Evolutionary conservation across 768 basidiomycete genomes (phyloP), one percentile per base, ranked within the genome.

Genomic region (Russula emetica): DNA sequence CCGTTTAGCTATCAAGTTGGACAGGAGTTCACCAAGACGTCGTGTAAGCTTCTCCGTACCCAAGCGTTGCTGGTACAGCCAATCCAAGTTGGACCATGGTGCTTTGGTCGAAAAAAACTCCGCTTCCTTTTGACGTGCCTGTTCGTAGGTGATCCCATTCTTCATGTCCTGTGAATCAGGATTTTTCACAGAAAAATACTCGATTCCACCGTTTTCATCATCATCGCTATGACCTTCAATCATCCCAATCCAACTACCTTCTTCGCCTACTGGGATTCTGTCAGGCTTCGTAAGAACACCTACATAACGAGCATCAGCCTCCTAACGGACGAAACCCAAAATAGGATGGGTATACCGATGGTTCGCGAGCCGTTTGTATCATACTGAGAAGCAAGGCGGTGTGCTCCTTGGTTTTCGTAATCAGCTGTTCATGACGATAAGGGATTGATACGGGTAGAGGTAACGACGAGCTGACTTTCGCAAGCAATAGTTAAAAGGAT

Each of bases 351-450:
- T 78, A 14, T 64, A 88, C 90, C 88, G 20, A 91, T 85, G 0
- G 88, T 92, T 6, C 88, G 78, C 52, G 78, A 80, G 0, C 88
- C 87, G 1, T 82, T 75, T 0, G 84, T 82, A 62, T 90, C 88
- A 49, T 80, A 74, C 16, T 75, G 58, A 69, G 84, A 85, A 0
- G 87, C 83, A 0, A 92, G 74, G 22, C 80, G 75, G 62, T 86
- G 84, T 0, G 89, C 89, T 0, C 86, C 85, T 71, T 92, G 89
- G 54, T 89, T 92, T 68, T 90, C 87, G 30, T 87, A 88, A 67
- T 92, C 88, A 55, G 88, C 90, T 92, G 57, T 7, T 6, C 38
- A 54, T 53, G 26, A 55, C 51, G 55, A 20, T 50, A 14, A 49
- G 36, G 4, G 16, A 11, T 14, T 11, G 3, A 36, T 34, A 18